Evolutionary conservation across 495 filamentous ascomycete genomes (phyloP), one percentile per base, ranked within the genome.

Genomic region (Penicillium lividum): DNA sequence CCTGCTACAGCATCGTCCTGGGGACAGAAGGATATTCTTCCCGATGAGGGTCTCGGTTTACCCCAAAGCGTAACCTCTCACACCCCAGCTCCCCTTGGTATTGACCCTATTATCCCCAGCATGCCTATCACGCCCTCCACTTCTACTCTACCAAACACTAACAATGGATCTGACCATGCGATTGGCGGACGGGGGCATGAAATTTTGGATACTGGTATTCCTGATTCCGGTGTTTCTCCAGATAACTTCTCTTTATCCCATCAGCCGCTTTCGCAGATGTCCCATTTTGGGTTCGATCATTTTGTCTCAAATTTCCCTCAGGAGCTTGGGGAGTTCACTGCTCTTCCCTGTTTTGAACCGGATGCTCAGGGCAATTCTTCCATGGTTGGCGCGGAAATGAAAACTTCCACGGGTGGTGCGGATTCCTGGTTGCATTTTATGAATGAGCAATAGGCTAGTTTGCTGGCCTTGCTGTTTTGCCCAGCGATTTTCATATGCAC

Each of bases 261-360:
- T 52, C 57, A 68, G 30, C 57, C 59, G 1, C 61, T 80, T 25
- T 66, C 74, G 1, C 66, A 74, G 25, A 70, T 75, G 59, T 64
- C 73, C 1, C 72, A 71, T 61, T 74, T 76, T 38, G 76, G 74
- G 1, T 73, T 79, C 45, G 77, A 79, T 47, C 74, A 77, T 53
- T 80, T 79, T 34, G 72, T 79, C 7, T 77, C 75, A 6, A 78
- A 78, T 42, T 73, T 80, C 29, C 77, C 77, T 2, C 76, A 78
- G 56, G 77, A 80, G 46, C 53, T 80, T 33, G 76, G 70, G 45
- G 76, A 80, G 52, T 80, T 80, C 47, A 78, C 70, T 18, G 76
- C 76, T 0, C 79, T 80, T 58, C 75, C 77, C 3, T 77, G 71
- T 57, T 80, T 80, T 58, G 77, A 80, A 31, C 57, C 70, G 5